Base-by-base conservation (phyloP, 768 basidiomycete species). In the Gloeophyllum trabeum region DNA sequence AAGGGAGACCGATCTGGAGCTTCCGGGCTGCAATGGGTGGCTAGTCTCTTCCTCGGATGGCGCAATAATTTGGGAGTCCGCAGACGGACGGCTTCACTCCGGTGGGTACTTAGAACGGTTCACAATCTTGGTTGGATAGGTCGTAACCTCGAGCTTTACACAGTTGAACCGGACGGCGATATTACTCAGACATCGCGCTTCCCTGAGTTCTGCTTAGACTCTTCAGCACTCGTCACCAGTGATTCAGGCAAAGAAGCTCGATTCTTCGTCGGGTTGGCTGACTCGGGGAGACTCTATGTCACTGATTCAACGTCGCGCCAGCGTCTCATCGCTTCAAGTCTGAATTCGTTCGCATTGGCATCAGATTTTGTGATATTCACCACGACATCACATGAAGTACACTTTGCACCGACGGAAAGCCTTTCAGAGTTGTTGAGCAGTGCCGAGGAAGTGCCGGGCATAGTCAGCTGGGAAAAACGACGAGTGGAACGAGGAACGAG, bases 401-500 rank as follows among this genome's bases (percentile, higher is more conserved):
- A 75, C 26, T 97, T 91, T 51, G 74, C 75, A 1, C 81, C 87
- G 2, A 50, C 86, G 3, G 30, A 49, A 3, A 48, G 48, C 1
- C 52, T 71, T 1, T 26, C 52, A 1, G 36, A 58, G 0, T 35
- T 54, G 19, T 45, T 57, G 19, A n/a, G n/a, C n/a, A n/a, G 20
- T 26, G 21, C 28, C 26, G 39, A 40, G 5, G 24, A 46, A 2
- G 42, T 38, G 34, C 41, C 42, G 16, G 38, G 38, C 19, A 25
- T 49, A 30, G 48, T 56, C 0, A 50, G 55, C 18, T 83, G 79
- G 79, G 79, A 86, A 54, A 74, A 68, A 7, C 73, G 94, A 30
- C 74, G 86, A 16, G 75, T 97, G 1, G 96, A 99, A 60, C 67
- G 96, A 23, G 96, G 96, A 3, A 81, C 88, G 5, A 65, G 82